phyloP scores from a whole-genome alignment of 2,329 filamentous ascomycete species.

The Nothomitra cinnamomea region DNA sequence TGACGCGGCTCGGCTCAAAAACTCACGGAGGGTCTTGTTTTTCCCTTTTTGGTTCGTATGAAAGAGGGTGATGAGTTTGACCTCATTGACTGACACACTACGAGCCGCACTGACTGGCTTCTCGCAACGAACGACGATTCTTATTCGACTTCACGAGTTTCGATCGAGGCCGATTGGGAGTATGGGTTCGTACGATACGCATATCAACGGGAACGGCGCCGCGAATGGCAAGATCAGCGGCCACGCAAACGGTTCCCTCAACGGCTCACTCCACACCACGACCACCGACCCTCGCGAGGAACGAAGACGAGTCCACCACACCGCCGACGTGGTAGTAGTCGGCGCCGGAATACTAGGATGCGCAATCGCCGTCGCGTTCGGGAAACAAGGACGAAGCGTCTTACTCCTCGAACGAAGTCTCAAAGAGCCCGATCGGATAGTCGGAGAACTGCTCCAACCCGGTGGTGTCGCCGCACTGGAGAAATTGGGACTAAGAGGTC shows the following conservation, averaged over 20 bases:
- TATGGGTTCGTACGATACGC: no score
- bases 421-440: constrained; percentile 87
- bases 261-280: constrained; percentile 13
- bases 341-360: constrained; percentile 85
- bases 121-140: no score
- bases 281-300: constrained; percentile 16
- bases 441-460: constrained; percentile 87
- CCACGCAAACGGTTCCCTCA: neutral
- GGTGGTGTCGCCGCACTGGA: constrained; percentile 70
- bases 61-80: no score
- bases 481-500: constrained; percentile 52
- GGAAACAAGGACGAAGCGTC: constrained; percentile 78
- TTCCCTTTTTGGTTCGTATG: no score
- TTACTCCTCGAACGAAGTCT: constrained; percentile 76
- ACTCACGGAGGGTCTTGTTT: no score
- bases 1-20: no score
- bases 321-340: constrained; percentile 74
- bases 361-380: constrained; percentile 67
- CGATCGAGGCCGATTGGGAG: no score
- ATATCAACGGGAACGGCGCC: no score
- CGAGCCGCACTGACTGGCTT: no score
- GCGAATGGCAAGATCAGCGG: no score
- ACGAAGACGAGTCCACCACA: constrained; percentile 37
- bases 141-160: no score
- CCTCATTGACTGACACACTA: no score